Evolutionary conservation across 1,139 yeast species (phyloP).

Genomic region (Sugiyamaella sp.): DNA sequence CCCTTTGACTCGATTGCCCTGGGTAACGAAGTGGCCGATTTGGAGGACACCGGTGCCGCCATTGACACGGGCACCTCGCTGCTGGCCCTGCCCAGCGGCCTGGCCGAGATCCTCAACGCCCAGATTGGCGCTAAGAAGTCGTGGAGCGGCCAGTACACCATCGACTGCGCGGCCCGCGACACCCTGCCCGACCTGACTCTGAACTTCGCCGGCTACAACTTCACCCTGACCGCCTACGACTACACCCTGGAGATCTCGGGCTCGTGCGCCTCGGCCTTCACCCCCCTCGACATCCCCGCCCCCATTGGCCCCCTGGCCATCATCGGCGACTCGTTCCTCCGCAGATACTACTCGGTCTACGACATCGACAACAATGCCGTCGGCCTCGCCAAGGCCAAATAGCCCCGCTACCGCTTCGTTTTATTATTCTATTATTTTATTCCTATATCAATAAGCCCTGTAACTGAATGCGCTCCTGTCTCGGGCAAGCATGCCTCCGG

Average conservation of each 20-base stretch:
- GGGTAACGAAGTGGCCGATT: slow-evolving; percentile 87
- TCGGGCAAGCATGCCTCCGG: slow-evolving; percentile 1
- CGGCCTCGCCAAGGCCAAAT: slow-evolving; percentile 80
- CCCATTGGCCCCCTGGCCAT: slow-evolving; percentile 97
- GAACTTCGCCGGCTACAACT: slow-evolving; percentile 85
- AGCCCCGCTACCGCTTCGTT: slow-evolving; percentile 20
- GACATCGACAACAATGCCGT: slow-evolving; percentile 89
- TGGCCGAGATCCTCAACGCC: slow-evolving; percentile 92
- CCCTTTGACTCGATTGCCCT: slow-evolving; percentile 84
- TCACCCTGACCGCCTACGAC: slow-evolving; percentile 84
- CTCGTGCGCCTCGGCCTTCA: slow-evolving; percentile 91
- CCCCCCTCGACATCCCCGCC: slow-evolving; percentile 96
- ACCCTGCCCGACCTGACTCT: slow-evolving; percentile 87
- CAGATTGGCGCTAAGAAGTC: slow-evolving; percentile 96
- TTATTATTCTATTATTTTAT: background rate
- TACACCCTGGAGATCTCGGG: slow-evolving; percentile 94
- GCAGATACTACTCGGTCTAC: slow-evolving; percentile 91
- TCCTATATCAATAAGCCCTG: slow-evolving; percentile 5
- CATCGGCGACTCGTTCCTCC: slow-evolving; percentile 95
- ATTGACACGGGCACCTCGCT: slow-evolving; percentile 98
- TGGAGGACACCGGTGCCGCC: slow-evolving; percentile 89
- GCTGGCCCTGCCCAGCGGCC: slow-evolving; percentile 88
- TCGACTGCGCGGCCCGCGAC: slow-evolving; percentile 85
- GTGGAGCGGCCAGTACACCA: slow-evolving; percentile 95
- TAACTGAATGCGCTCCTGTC: background rate